phyloP scores from a whole-genome alignment of 2,329 filamentous ascomycete genomes.

The Talaromyces sp. region DNA sequence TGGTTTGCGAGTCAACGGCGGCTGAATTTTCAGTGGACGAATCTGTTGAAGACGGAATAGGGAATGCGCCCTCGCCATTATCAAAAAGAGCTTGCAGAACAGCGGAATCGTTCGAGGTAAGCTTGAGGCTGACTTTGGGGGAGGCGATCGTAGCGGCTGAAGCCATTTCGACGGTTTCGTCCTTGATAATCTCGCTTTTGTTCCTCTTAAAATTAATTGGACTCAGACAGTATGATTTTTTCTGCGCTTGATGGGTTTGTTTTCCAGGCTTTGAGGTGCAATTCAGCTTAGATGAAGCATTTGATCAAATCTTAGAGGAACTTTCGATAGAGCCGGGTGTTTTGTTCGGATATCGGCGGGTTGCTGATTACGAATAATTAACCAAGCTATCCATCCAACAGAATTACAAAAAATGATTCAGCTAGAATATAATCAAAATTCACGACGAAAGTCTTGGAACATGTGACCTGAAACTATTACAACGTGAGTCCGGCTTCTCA shows the following conservation, averaged over 20 bases:
- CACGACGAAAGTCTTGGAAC: background rate
- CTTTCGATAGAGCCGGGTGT: background rate
- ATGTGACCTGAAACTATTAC: background rate
- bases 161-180: slow-evolving; percentile 15
- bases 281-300: background rate
- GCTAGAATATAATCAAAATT: background rate
- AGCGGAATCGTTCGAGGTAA: slow-evolving; percentile 45
- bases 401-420: background rate
- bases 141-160: slow-evolving; percentile 21
- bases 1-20: slow-evolving; percentile 22
- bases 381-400: background rate
- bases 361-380: background rate
- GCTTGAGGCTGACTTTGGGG: slow-evolving; percentile 27
- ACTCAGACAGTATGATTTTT: background rate
- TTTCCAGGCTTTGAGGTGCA: background rate
- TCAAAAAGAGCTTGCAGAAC: slow-evolving; percentile 48
- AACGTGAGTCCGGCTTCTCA: background rate
- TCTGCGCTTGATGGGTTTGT: no score
- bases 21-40: slow-evolving; percentile 28
- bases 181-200: no score
- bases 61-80: slow-evolving; percentile 29
- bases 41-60: slow-evolving; percentile 32
- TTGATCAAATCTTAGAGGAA: background rate
- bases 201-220: no score
- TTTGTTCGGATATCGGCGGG: background rate